Percentiles rank a stretch among this genome's conserved stretches.
phyloP scores from a whole-genome alignment of 2,329 filamentous ascomycete genomes.

The Colletotrichum sp. region DNA sequence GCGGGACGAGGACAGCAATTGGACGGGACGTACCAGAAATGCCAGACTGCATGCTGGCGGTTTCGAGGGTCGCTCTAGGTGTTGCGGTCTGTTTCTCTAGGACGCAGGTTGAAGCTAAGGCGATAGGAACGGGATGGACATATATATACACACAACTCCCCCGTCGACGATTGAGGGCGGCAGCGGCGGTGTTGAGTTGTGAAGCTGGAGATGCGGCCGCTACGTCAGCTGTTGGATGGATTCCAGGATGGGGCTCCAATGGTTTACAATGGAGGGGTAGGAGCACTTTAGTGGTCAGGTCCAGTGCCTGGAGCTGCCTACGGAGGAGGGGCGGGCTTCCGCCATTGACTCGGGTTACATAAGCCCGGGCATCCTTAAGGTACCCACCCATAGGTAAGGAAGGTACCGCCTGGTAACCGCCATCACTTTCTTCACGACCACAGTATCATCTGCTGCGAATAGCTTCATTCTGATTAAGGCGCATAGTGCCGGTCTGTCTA shows the following conservation, averaged over 20 bases:
- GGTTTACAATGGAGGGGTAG: neutral
- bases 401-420: neutral
- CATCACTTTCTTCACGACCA: neutral
- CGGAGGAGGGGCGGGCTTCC: neutral
- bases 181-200: neutral
- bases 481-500: neutral
- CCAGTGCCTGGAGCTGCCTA: neutral
- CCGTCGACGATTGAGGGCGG: neutral
- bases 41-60: slow-evolving; percentile 72
- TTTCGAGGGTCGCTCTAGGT: neutral
- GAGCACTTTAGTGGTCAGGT: neutral
- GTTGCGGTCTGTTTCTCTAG: neutral
- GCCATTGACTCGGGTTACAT: neutral
- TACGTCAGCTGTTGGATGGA: slow-evolving; percentile 17
- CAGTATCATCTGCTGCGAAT: neutral
- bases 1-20: neutral
- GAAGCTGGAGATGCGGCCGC: slow-evolving; percentile 9
- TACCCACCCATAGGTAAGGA: neutral
- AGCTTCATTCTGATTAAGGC: neutral
- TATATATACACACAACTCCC: neutral
- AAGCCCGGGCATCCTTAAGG: neutral
- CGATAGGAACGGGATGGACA: too few species aligned
- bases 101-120: neutral
- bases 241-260: neutral
- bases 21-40: slow-evolving; percentile 65